Base-by-base conservation (phyloP, 1,139 yeast species). In the Suhomyces terraborum region DNA sequence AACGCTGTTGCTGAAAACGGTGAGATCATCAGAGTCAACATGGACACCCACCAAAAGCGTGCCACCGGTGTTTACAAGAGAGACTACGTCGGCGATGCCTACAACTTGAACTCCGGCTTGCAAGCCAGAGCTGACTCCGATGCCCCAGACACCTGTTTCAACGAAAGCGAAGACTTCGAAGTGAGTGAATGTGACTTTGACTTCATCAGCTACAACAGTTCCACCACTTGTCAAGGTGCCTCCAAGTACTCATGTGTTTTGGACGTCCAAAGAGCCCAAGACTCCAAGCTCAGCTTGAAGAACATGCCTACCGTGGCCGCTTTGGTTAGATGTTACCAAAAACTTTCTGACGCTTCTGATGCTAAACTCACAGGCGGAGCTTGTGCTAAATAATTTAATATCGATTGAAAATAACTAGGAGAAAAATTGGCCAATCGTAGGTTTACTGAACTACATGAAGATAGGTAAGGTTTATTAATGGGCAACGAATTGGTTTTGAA, bases 181-280 rank as follows among this genome's bases (percentile, higher is more conserved):
- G 36, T 25, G 8, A 37, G 48, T 12, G 44, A 46, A 23, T 51
- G 54, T 40, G 40, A 36, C 8, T 48, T 45, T 33, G 52, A 49
- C 32, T 49, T 49, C 29, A 43, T 40, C 32, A 35, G 35, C 31
- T 51, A 51, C 45, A 40, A 40, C 26, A 6, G 39, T 13, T 43
- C 52, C 29, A 34, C 26, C 21, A 44, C 49, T 44, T 51, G 54
- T 38, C 21, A 35, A 12, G 38, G 28, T 9, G 36, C 34, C 6
- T 32, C 47, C 26, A 48, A 49, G 41, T 51, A 49, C 49, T 48
- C 54, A 5, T 51, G 54, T 48, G 52, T 51, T 19, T 42, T 45
- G 45, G 53, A 44, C 17, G 36, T 41, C 8, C 37, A 41, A 24
- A 27, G 24, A 16, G 34, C 41, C 14, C 52, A 49, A 35, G 51